These are phyloP conservation scores for Cynanchum wilfordii DNA, from an alignment of 257 asterid species.

Conservation along the genomic window DNA sequence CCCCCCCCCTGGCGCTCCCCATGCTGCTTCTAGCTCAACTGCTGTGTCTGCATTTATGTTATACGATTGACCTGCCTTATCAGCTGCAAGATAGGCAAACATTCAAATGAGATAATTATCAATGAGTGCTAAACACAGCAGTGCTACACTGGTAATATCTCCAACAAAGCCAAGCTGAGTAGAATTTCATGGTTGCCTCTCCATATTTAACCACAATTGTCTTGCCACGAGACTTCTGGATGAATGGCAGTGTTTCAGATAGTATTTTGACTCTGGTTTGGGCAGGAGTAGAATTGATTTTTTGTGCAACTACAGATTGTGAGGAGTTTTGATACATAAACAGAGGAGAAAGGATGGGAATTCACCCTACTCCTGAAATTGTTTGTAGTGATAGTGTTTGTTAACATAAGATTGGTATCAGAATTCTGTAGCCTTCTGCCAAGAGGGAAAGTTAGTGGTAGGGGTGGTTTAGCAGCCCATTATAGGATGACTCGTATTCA, in stretches of 20 bases:
- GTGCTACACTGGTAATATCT: conserved; percentile 71
- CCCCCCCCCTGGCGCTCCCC: conserved; percentile 16
- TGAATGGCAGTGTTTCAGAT: conserved; percentile 73
- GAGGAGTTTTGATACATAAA: conserved; percentile 39
- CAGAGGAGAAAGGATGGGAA: conserved; percentile 16
- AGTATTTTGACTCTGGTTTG: conserved; percentile 59
- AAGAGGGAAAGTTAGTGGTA: conserved; percentile 27
- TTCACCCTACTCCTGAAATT: conserved; percentile 17
- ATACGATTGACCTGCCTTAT: conserved; percentile 45
- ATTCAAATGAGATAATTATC: conserved; percentile 65
- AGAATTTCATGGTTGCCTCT: conserved; percentile 74
- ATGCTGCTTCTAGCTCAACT: conserved; percentile 65
- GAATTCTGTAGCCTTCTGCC: conserved; percentile 17
- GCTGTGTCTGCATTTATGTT: conserved; percentile 82
- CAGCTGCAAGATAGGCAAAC: conserved; percentile 76
- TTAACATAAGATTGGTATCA: conserved; percentile 20
- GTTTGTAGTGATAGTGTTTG: conserved; percentile 10
- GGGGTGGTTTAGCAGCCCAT: conserved; percentile 30
- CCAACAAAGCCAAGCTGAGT: conserved; percentile 72
- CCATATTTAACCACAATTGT: conserved; percentile 84
- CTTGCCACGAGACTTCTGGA: conserved; percentile 69
- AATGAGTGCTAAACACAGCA: conserved; percentile 45
- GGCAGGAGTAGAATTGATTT: conserved; percentile 38
- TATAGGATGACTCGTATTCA: not conserved
- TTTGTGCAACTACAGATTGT: conserved; percentile 29